Evolutionary conservation across 2,329 filamentous ascomycete species (phyloP), one percentile per base, ranked within the genome.

Genomic region (Venturia aucupariae): DNA sequence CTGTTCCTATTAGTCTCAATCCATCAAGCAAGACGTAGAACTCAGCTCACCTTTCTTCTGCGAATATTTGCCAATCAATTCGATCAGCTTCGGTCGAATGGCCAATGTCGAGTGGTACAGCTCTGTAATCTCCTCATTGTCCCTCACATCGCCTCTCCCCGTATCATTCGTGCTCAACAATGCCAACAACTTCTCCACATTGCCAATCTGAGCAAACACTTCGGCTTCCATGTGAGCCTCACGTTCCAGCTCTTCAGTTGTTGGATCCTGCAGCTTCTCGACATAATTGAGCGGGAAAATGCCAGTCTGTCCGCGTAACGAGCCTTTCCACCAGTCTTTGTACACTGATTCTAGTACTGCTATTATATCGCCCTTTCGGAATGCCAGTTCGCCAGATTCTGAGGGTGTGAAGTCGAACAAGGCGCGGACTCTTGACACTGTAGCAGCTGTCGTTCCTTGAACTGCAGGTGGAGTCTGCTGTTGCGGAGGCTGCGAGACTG

Each of bases 291-390:
- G 83, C 7, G 94, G 94, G 76, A 99, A 99, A 68, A 99, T 99
- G 70, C 94, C 94, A 7, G 92, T 97, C 76, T 97, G 91, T 24
- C 94, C 94, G 73, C 92, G 87, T 66, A 99, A 80, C 51, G 92
- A 96, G 1, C 94, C 94, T 70, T 96, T 93, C 94, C 94, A 99
- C 94, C 94, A 99, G 76, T 99, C 94, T 77, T 97, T 99, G 79
- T 95, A 99, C 1, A 97, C 94, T 1, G 92, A 97, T 76, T 97
- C 94, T 48, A 99, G 82, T 19, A 99, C 94, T 0, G 94, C 93
- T 75, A 99, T 99, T 48, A 97, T 89, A 74, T 99, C 94, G 35
- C 94, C 93, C 78, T 96, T 96, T 70, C 92, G 89, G 75, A 99
- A 99, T 70, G 96, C 92, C 67, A 99, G 81, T 78, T 99, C 94